Conservation (phyloP, 768 basidiomycete genomes). For the Tulasnella sp. region DNA sequence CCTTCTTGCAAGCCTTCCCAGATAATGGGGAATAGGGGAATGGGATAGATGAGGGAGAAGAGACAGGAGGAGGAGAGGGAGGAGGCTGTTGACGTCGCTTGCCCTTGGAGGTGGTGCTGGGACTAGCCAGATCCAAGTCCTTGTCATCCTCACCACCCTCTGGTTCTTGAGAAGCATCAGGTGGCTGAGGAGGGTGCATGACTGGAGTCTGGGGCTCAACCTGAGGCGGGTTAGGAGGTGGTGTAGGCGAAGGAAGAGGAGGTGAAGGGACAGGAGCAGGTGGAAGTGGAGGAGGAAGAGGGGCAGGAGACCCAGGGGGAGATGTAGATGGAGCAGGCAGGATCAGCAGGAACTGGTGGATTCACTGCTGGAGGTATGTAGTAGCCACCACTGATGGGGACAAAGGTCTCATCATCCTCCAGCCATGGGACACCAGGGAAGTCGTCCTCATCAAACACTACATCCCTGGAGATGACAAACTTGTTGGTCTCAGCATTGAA, state of each 20-base stretch:
- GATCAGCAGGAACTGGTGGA: not conserved
- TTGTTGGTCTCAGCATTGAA: conserved; percentile 25
- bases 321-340: too few relatives aligned
- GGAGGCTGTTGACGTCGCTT: not conserved
- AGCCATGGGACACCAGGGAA: not conserved
- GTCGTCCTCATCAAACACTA: conserved; percentile 17
- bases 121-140: not conserved
- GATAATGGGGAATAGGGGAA: not conserved
- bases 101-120: not conserved
- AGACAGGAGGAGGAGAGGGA: not conserved
- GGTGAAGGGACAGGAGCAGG: not conserved
- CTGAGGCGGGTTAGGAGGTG: not conserved
- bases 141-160: too few relatives aligned
- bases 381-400: not conserved
- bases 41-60: not conserved
- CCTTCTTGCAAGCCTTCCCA: not conserved
- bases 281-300: not conserved
- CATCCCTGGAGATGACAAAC: conserved; percentile 10
- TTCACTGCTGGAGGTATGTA: not conserved
- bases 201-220: not conserved
- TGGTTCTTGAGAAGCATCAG: not conserved
- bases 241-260: not conserved
- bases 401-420: not conserved
- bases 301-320: not conserved
- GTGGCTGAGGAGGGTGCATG: not conserved